Percentiles rank a stretch among this genome's conserved stretches.
phyloP scores from a whole-genome alignment of 306 rosid genomes.

The Ceratonia siliqua region DNA sequence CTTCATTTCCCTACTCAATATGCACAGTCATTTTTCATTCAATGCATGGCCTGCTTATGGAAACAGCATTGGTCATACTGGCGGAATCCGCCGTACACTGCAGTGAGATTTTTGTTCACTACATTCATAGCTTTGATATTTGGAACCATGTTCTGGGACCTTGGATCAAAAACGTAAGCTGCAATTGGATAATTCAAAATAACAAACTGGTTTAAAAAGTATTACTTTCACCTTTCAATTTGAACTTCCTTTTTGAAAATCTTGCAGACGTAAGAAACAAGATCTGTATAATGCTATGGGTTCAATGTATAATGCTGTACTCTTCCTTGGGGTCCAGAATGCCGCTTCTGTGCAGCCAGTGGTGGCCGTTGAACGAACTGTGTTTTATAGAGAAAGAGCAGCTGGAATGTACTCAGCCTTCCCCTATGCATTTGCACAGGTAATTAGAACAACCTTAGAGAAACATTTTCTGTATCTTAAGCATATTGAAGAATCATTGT shows the following conservation, averaged over 20 bases:
- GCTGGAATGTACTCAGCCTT: conserved; percentile 78
- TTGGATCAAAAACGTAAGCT: conserved; percentile 69
- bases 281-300: conserved; percentile 68
- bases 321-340: conserved; percentile 70
- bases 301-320: conserved; percentile 59
- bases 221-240: not conserved
- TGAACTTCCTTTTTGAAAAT: not conserved
- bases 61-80: conserved; percentile 72
- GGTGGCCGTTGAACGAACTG: conserved; percentile 67
- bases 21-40: conserved; percentile 51
- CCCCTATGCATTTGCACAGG: conserved; percentile 70
- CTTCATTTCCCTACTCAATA: conserved; percentile 51
- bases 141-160: conserved; percentile 76
- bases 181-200: not conserved
- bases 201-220: not conserved
- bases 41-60: conserved; percentile 68
- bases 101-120: conserved; percentile 53
- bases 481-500: not conserved
- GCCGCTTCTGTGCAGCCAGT: conserved; percentile 69
- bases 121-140: conserved; percentile 55
- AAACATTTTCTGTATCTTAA: not conserved
- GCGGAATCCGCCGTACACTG: conserved; percentile 69
- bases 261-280: conserved; percentile 48
- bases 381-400: conserved; percentile 72
- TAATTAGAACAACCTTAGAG: conserved; percentile 1